Evolutionary conservation across 2,329 filamentous ascomycete species (phyloP), one percentile per base, ranked within the genome.

Genomic region (Phialocephala sp.): DNA sequence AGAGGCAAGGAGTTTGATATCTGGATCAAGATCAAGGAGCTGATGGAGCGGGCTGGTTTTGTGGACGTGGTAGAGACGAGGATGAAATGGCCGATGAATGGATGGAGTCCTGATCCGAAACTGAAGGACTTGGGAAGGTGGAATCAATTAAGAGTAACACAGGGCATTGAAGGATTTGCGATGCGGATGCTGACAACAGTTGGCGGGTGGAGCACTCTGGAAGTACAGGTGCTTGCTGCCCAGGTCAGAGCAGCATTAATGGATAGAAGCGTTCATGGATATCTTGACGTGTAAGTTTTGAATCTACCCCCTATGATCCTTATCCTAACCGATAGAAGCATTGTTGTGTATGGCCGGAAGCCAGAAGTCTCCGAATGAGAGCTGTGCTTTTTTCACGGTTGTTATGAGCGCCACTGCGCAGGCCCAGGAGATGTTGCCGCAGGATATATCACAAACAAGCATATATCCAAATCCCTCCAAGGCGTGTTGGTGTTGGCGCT

Each of bases 101-200:
- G 20, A n/a, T 63, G 60, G 60, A 45, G 36, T 35, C 14, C 20
- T 43, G 52, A 63, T 63, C 39, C 52, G 12, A 60, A 60, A 20
- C 3, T 56, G 37, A 64, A 37, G 39, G 58, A 60, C 9, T 45
- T 64, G 39, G 62, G 62, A 20, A n/a, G 35, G 39, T 64, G 58
- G 57, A 60, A 55, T 43, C 41, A 54, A 36, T 27, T 60, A 22
- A 41, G 47, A 20, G 32, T 64, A 12, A 14, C n/a, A 1, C 45
- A 55, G 15, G 62, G 57, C 2, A 56, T 64, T 22, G 62, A 64
- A 24, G 58, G 62, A 8, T 64, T 55, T 57, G 62, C 57, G 20
- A 41, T 64, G 57, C 5, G 57, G 24, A 41, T 47, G 37, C 24
- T 64, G 58, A 64, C 62, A 12, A 57, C 18, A 20, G 45, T 60